Base-by-base conservation (phyloP, 2,329 filamentous ascomycete species). In the Rugonectria rugulosa region DNA sequence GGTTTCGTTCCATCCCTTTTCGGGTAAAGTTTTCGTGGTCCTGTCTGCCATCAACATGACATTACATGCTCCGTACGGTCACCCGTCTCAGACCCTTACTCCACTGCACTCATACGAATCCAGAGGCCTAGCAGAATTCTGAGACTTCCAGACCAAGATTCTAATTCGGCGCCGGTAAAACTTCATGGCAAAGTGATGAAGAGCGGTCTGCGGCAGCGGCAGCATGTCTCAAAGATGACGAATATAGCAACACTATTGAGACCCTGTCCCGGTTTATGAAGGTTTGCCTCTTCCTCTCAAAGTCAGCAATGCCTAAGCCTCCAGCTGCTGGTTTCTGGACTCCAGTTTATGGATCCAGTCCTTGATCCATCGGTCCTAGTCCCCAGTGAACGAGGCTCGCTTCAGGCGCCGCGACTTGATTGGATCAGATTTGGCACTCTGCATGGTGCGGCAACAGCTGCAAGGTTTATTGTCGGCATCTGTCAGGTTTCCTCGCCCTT, bases 361-460 rank as follows among this genome's bases (percentile, higher is more conserved):
- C 27, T 48, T 37, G 32, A 36, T 36, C 32, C 32, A 36, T 36
- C 32, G 15, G 32, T 29, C 32, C 27, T 29, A 17, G 14, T 48
- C 45, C 21, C 52, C 52, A 49, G 52, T 44, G 32, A 19, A 44
- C 38, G 52, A 55, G 52, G 45, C 52, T 55, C 40, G 31, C 40
- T 48, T 38, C 24, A 29, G 21, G 45, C 40, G 21, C 50, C 47
- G 46, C 40, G 58, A 52, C 29, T 61, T 61, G 60, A 61, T 63
- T 63, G 59, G 61, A 51, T 52, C 40, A 57, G 52, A 55, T 26
- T 64, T 53, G 53, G 63, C 51, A 58, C 55, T 21, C 53, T 63
- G 64, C 62, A 64, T 63, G 58, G 53, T 64, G 60, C 58, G 58
- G 58, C 62, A 60, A 51, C 36, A 44, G 42, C 56, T 62, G 60